Conservation (phyloP, 2,329 filamentous ascomycete species). For the Paecilomyces niveus region DNA sequence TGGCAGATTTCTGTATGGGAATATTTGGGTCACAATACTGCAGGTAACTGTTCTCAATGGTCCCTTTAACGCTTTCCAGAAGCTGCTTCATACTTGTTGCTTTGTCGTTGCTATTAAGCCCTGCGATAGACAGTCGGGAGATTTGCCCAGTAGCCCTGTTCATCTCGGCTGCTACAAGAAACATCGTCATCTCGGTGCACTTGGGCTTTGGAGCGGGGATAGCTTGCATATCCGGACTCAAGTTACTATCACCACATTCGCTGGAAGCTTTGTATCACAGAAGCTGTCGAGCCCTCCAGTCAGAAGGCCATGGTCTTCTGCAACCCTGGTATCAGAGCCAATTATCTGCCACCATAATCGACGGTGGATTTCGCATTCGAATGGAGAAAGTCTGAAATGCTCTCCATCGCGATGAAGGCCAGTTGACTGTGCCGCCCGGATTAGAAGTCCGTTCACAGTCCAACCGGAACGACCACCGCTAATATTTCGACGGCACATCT, state of each 20-base stretch:
- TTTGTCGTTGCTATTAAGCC: constrained; percentile 13
- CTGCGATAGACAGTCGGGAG: constrained; percentile 32
- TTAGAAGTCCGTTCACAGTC: constrained; percentile 44
- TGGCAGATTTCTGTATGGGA: constrained; percentile 30
- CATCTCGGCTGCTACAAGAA: constrained; percentile 46
- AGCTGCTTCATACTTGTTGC: constrained; percentile 35
- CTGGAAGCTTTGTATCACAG: constrained; percentile 48
- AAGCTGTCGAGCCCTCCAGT: constrained; percentile 41
- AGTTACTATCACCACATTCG: constrained; percentile 49
- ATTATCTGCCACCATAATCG: constrained; percentile 51
- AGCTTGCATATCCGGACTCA: constrained; percentile 44
- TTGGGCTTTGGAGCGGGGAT: constrained; percentile 42
- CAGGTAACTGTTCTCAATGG: constrained; percentile 44
- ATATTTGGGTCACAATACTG: constrained; percentile 46
- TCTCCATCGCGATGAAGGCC: constrained; percentile 45
- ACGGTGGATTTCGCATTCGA: constrained; percentile 46
- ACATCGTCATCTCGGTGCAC: constrained; percentile 53
- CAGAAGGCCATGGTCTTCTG: constrained; percentile 50
- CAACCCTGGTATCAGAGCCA: constrained; percentile 45
- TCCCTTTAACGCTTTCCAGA: constrained; percentile 36
- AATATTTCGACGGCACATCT: constrained; percentile 5
- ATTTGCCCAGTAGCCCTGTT: constrained; percentile 41
- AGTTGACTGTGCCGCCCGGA: constrained; percentile 44
- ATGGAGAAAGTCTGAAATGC: constrained; percentile 41
- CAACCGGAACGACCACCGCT: constrained; percentile 19